Percentiles rank a stretch among this genome's conserved stretches.
phyloP scores from a whole-genome alignment of 2,329 filamentous ascomycete genomes.

The Ambrosiella cleistominuta region DNA sequence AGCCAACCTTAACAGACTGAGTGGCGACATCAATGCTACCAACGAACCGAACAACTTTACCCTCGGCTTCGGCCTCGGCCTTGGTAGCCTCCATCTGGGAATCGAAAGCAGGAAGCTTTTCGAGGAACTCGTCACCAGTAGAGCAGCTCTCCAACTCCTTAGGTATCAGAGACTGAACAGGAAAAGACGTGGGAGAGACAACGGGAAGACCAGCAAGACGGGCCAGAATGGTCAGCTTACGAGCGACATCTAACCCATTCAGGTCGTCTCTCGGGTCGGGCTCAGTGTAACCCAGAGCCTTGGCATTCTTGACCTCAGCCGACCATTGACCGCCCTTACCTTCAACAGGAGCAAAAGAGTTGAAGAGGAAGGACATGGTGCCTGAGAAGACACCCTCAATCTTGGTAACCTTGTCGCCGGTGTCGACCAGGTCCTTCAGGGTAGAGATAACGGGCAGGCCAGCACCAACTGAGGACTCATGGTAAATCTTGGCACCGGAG shows the following conservation, averaged over 20 bases:
- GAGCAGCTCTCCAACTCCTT: constrained; percentile 60
- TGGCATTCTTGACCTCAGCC: constrained; percentile 78
- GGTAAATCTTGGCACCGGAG: constrained; percentile 69
- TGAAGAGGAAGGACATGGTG: constrained; percentile 97
- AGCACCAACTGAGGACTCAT: constrained; percentile 87
- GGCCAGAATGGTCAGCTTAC: constrained; percentile 89
- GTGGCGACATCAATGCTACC: constrained; percentile 77
- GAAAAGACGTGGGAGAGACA: constrained; percentile 72
- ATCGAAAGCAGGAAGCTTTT: constrained; percentile 65
- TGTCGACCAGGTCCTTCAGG: constrained; percentile 82
- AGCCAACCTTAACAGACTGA: constrained; percentile 72
- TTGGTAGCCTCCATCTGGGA: constrained; percentile 79
- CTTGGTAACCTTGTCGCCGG: constrained; percentile 75
- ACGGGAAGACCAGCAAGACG: constrained; percentile 68
- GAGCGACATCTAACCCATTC: constrained; percentile 79
- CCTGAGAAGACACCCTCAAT: constrained; percentile 97
- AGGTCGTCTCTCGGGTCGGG: constrained; percentile 74
- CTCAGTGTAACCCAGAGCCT: constrained; percentile 82
- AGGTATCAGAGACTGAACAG: constrained; percentile 85
- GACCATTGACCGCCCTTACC: constrained; percentile 69
- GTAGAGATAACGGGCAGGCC: constrained; percentile 88
- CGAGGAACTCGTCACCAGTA: constrained; percentile 73
- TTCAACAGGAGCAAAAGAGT: constrained; percentile 74
- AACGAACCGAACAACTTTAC: constrained; percentile 86
- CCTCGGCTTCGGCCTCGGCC: constrained; percentile 63